A percentile compares a stretch with the other conserved stretches of the same genome.
Evolutionary conservation across 345 rosid genomes (phyloP).

Genomic region (Bruguiera sexangula): DNA sequence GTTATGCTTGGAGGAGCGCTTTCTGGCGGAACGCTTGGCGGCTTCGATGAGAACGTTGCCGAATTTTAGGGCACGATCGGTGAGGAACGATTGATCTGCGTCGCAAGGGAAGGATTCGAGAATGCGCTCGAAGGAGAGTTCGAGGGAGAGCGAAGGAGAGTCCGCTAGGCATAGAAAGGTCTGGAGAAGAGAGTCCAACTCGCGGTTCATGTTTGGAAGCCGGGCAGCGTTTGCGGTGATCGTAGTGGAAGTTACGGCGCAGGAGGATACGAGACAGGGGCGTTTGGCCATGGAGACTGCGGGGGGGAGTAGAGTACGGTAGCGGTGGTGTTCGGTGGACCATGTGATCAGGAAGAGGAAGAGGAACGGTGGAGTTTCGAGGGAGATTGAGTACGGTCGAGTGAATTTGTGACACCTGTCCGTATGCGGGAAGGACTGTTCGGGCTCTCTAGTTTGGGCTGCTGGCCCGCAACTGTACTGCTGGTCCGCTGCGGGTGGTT

Average conservation of each 20-base stretch:
- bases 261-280: slow-evolving; percentile 35
- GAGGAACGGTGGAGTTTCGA: neutral
- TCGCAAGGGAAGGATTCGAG: slow-evolving; percentile 53
- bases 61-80: slow-evolving; percentile 59
- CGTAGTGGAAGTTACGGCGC: neutral
- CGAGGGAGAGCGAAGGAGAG: slow-evolving; percentile 46
- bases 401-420: slow-evolving; percentile 21
- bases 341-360: neutral
- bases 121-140: slow-evolving; percentile 56
- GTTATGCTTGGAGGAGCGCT: slow-evolving; percentile 66
- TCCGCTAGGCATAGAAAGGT: slow-evolving; percentile 48
- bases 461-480: neutral
- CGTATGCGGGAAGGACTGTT: neutral
- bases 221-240: slow-evolving; percentile 12
- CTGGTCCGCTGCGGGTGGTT: neutral
- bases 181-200: slow-evolving; percentile 46
- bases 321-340: slow-evolving; percentile 42
- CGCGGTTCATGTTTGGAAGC: slow-evolving; percentile 17
- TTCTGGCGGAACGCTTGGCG: slow-evolving; percentile 58
- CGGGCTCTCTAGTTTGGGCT: neutral
- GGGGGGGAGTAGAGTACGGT: slow-evolving; percentile 29
- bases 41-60: slow-evolving; percentile 60
- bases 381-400: slow-evolving; percentile 16
- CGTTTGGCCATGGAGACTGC: slow-evolving; percentile 58
- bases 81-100: slow-evolving; percentile 50